Base-by-base conservation (phyloP, 2,329 filamentous ascomycete genomes). In the Fonsecaea erecta region DNA sequence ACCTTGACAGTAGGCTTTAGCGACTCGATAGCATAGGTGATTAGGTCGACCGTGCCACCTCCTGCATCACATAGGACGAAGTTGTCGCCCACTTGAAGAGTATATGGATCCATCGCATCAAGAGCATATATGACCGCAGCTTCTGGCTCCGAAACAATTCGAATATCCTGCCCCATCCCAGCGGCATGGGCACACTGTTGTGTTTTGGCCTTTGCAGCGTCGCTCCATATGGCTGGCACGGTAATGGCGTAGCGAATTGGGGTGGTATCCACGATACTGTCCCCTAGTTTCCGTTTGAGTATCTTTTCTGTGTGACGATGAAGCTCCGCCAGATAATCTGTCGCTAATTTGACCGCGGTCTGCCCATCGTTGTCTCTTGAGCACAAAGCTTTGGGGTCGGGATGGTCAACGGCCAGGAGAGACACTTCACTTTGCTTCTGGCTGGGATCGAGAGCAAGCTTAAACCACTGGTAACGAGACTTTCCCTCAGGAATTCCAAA, bases 31-130 rank as follows among this genome's bases (percentile, higher is more conserved):
- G 65, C 63, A 57, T 75, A 77, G 0, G 73, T 57, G 21, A 65
- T 65, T 21, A 75, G 62, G 62, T 76, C 75, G 3, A 75, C 77
- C 0, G 76, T 78, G 1, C 77, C 77, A 8, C 77, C 77, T 1
- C 77, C 77, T 12, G 75, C 76, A 65, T 79, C 76, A 37, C 76
- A 79, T 1, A 78, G 70, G 9, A 77, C 67, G 32, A 78, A 72
- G 0, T 70, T 73, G 60, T 79, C 75, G 30, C 54, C 60, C 16
- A 30, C 18, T 2, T 53, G 26, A 24, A 53, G 56, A 5, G 46
- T 53, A 0, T 67, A 69, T 52, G 68, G 60, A 68, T 76, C 40
- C 28, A 57, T 54, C 3, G 21, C 46, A 55, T 68, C 68, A 4
- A 78, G 66, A 0, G 75, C 71, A 57, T 74, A 75, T 0, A 78